Percentiles rank a stretch among this genome's conserved stretches.
Evolutionary conservation across 768 basidiomycete genomes (phyloP).

Genomic region (Phylloporus arenicola): DNA sequence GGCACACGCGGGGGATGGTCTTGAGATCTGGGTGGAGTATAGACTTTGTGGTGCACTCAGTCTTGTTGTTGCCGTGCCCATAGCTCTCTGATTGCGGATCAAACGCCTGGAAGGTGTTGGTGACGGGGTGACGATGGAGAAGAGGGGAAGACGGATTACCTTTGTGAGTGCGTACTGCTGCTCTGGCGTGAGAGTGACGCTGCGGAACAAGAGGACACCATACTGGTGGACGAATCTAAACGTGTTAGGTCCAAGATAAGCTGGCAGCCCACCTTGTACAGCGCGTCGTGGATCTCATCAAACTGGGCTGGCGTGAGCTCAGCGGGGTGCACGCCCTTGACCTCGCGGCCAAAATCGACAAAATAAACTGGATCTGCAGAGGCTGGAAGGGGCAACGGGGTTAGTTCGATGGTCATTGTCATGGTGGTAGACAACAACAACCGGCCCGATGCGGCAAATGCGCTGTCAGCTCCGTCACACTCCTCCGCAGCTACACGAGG

Average conservation of each 20-base stretch:
- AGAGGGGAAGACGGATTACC: slow-evolving; percentile 34
- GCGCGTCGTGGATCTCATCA: slow-evolving; percentile 58
- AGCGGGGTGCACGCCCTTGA: slow-evolving; percentile 67
- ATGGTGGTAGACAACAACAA: too few species aligned
- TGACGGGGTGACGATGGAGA: background rate
- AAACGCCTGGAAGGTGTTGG: slow-evolving; percentile 52
- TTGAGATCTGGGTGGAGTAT: slow-evolving; percentile 88
- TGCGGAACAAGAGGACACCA: slow-evolving; percentile 67
- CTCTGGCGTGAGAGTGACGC: slow-evolving; percentile 65
- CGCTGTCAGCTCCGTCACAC: background rate
- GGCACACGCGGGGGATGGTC: slow-evolving; percentile 82
- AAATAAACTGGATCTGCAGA: slow-evolving; percentile 66
- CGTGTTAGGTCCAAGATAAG: background rate
- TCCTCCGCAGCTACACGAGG: background rate
- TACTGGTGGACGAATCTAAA: slow-evolving; percentile 40
- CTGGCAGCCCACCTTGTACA: slow-evolving; percentile 60
- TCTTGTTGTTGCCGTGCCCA: slow-evolving; percentile 89
- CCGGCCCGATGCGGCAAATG: background rate
- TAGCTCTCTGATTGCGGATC: slow-evolving; percentile 60
- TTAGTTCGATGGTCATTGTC: slow-evolving; percentile 61
- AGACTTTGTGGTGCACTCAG: slow-evolving; percentile 63
- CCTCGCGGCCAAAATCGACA: slow-evolving; percentile 67
- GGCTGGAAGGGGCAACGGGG: slow-evolving; percentile 65
- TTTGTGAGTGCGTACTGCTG: slow-evolving; percentile 84
- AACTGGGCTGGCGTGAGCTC: slow-evolving; percentile 56